Conservation (phyloP, 2,329 filamentous ascomycete species). For the Xylaria sp. region DNA sequence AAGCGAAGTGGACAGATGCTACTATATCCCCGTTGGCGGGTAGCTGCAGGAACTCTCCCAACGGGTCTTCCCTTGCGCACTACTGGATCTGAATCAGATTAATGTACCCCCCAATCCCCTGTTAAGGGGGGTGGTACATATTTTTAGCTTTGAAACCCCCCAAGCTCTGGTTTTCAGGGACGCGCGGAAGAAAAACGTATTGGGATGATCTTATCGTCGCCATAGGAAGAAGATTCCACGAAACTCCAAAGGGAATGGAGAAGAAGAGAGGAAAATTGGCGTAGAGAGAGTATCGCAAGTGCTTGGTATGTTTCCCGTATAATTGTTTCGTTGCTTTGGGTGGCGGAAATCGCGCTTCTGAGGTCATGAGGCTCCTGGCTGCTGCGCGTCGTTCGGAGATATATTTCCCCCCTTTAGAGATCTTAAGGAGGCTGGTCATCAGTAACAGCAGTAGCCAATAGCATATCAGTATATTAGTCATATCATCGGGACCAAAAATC, state of each 20-base stretch:
- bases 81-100: background rate
- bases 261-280: background rate
- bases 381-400: background rate
- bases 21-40: constrained; percentile 2
- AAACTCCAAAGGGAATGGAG: background rate
- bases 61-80: background rate
- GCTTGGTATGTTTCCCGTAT: background rate
- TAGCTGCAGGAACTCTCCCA: constrained; percentile 8
- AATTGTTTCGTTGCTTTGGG: background rate
- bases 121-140: background rate
- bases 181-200: background rate
- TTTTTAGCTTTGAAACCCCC: background rate
- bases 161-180: background rate
- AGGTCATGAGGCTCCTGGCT: background rate
- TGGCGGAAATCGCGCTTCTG: background rate
- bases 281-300: background rate
- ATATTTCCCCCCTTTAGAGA: background rate
- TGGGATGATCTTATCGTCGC: no score
- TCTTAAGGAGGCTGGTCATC: background rate
- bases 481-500: constrained; percentile 6
- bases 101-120: background rate
- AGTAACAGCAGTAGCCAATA: background rate
- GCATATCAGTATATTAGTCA: background rate
- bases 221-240: no score
- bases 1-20: background rate